Evolutionary conservation across 2,329 filamentous ascomycete species (phyloP), one percentile per base, ranked within the genome.

Genomic region (Penicillium italicum): DNA sequence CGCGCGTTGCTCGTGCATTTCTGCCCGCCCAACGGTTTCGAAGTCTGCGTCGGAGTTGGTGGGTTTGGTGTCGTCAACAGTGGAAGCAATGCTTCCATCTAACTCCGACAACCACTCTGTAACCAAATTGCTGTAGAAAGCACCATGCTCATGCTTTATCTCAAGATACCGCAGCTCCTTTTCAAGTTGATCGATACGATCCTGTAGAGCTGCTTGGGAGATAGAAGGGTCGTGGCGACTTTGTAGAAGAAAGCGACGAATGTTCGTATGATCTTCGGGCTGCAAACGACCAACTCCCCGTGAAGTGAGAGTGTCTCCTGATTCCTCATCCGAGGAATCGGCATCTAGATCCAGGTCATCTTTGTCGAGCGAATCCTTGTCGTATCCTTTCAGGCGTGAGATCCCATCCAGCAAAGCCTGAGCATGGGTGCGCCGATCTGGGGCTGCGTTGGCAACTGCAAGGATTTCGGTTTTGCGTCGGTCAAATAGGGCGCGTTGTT

Each of bases 121-220:
- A 12, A 84, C 79, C 24, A 86, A 67, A 37, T 77, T 68, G 18
- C 80, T 79, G 64, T 85, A 85, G 31, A 86, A 74, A 7, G 76
- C 73, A 0, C 82, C 82, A 63, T 84, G 82, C 18, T 81, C 75
- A 61, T 83, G 79, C 55, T 80, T 82, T 46, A 78, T 74, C n/a
- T 76, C 76, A 60, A 83, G 75, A n/a, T 78, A 72, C 14, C 74
- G 66, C 5, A 86, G 60, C 33, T 79, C 76, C 26, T 74, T 67
- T 33, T 76, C 69, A n/a, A 86, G 64, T 24, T 75, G 71, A 14
- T 67, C 59, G 59, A 84, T 77, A 69, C 79, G 82, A 41, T 76
- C 74, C 1, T 65, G 60, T 7, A 86, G 58, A 20, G 77, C 73
- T 20, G 69, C 62, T 11, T 76, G 62, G 0, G 81, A 80, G 20